These are phyloP conservation scores for barrel medic (Medicago truncatula) DNA, from an alignment of 306 rosid genomes.

Conservation along the genomic window MtrunA17r5.0-ANR NC_053043.1:1271001-1271500, in stretches of 20 bases:
- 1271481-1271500: slow-evolving; percentile 74
- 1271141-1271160: slow-evolving; percentile 78
- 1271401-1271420: slow-evolving; percentile 86
- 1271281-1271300: slow-evolving; percentile 79
- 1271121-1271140: slow-evolving; percentile 78
- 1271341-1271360: slow-evolving; percentile 70
- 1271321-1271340: slow-evolving; percentile 73
- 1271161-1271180: slow-evolving; percentile 79
- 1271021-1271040: slow-evolving; percentile 84
- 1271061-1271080: slow-evolving; percentile 86
- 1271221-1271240: slow-evolving; percentile 81
- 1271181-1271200: slow-evolving; percentile 84
- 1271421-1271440: slow-evolving; percentile 79
- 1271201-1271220: slow-evolving; percentile 77
- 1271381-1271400: slow-evolving; percentile 75
- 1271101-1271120: slow-evolving; percentile 85
- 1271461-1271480: slow-evolving; percentile 72
- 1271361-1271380: slow-evolving; percentile 74
- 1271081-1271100: slow-evolving; percentile 79
- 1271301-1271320: slow-evolving; percentile 80
- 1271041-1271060: slow-evolving; percentile 84
- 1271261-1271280: slow-evolving; percentile 82
- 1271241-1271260: slow-evolving; percentile 79
- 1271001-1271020: slow-evolving; percentile 82
- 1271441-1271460: slow-evolving; percentile 76